Percentiles rank a stretch among this genome's conserved stretches.
Conservation (phyloP, 345 rosid species). For the Gossypium stocksii region DNA sequence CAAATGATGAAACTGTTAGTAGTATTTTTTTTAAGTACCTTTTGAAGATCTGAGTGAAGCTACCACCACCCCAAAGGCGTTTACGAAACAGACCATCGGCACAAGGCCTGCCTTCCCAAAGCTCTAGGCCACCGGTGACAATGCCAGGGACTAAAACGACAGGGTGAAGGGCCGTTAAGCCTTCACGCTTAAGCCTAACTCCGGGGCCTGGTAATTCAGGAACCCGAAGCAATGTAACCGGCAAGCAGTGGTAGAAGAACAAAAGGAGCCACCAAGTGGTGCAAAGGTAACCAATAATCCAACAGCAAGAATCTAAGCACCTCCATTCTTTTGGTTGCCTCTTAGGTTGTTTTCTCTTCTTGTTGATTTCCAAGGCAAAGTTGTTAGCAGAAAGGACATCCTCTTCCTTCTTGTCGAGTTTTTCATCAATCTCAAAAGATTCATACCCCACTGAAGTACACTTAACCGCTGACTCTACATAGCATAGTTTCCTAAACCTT, state of each 20-base stretch:
- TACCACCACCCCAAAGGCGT: slow-evolving; percentile 70
- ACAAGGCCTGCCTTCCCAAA: slow-evolving; percentile 76
- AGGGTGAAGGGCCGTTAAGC: slow-evolving; percentile 55
- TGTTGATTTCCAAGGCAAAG: slow-evolving; percentile 3
- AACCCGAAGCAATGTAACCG: slow-evolving; percentile 43
- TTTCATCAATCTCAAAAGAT: slow-evolving; percentile 18
- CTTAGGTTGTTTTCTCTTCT: slow-evolving; percentile 18
- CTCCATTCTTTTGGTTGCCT: slow-evolving; percentile 16
- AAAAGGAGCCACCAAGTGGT: slow-evolving; percentile 61
- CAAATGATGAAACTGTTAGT: background rate
- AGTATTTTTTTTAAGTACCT: slow-evolving; percentile 30
- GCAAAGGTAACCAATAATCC: slow-evolving; percentile 59
- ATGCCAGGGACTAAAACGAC: slow-evolving; percentile 82
- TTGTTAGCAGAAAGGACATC: slow-evolving; percentile 10
- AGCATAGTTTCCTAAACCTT: slow-evolving; percentile 49
- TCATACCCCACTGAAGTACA: slow-evolving; percentile 20
- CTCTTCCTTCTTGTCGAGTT: slow-evolving; percentile 23
- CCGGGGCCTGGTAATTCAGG: slow-evolving; percentile 63
- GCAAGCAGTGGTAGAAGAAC: slow-evolving; percentile 46
- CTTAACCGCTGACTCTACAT: slow-evolving; percentile 33
- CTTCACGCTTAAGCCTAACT: slow-evolving; percentile 48
- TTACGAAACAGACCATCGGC: slow-evolving; percentile 69
- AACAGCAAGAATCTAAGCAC: slow-evolving; percentile 51
- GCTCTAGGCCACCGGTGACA: slow-evolving; percentile 67
- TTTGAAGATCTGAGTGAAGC: slow-evolving; percentile 48